phyloP scores from a whole-genome alignment of 1,284 basidiomycete species.

The Ustilago loliicola region DNA sequence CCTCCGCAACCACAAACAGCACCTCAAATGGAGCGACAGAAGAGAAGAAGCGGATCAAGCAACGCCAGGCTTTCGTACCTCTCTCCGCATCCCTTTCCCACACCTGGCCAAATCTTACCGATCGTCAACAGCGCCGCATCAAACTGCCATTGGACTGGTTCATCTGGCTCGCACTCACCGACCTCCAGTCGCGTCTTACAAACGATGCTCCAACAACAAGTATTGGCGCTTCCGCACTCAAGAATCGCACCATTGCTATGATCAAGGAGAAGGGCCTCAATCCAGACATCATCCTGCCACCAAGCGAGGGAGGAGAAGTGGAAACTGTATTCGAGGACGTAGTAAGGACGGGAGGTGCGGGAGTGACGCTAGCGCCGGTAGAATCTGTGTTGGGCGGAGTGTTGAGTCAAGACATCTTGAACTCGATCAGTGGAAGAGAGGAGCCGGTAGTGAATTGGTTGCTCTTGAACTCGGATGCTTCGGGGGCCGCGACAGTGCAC shows the following conservation, averaged over 20 bases:
- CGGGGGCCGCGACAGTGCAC: conserved; percentile 20
- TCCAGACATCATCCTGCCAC: conserved; percentile 10
- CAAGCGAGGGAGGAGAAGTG: conserved; percentile 13
- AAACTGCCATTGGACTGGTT: conserved; percentile 40
- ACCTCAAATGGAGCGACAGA: conserved; percentile 18
- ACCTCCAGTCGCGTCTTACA: conserved; percentile 18
- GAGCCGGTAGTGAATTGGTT: conserved; percentile 92
- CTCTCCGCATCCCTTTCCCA: conserved; percentile 74
- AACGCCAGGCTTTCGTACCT: conserved; percentile 78
- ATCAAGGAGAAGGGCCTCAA: conserved; percentile 38
- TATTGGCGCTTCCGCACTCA: conserved; percentile 13
- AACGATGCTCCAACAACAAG: not conserved
- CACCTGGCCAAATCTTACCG: conserved; percentile 77
- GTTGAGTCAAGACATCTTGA: conserved; percentile 92
- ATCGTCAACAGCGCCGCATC: conserved; percentile 24
- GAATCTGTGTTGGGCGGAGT: conserved; percentile 90
- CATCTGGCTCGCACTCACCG: conserved; percentile 25
- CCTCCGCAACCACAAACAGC: not conserved
- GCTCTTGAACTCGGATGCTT: conserved; percentile 79
- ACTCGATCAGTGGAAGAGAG: conserved; percentile 88
- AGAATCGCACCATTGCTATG: conserved; percentile 15
- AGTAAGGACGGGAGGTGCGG: conserved; percentile 74
- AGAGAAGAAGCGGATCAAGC: conserved; percentile 75
- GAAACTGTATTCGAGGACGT: conserved; percentile 23
- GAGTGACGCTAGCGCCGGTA: conserved; percentile 83